Evolutionary conservation across 768 basidiomycete species (phyloP).

Genomic region (Coprinellus aureogranulatus): DNA sequence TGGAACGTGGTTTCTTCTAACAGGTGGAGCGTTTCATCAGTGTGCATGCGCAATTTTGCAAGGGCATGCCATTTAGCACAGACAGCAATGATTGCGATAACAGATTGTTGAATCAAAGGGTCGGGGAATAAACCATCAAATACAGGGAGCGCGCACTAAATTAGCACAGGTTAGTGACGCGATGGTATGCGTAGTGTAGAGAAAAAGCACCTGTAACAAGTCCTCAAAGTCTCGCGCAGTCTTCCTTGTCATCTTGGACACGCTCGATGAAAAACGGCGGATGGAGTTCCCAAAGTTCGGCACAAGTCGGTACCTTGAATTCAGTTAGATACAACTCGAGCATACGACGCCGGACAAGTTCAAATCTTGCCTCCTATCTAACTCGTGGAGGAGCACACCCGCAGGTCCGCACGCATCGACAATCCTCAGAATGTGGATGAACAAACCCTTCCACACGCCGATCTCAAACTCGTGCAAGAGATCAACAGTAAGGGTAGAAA

Average conservation of each 20-base stretch:
- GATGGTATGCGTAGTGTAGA: conserved; percentile 3
- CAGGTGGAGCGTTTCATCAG: conserved; percentile 29
- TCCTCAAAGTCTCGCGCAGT: conserved; percentile 36
- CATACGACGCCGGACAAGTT: background rate
- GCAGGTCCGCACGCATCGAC: conserved; percentile 13
- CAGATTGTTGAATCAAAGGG: conserved; percentile 16
- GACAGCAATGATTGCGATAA: conserved; percentile 22
- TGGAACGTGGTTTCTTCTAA: conserved; percentile 20
- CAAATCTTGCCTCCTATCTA: conserved; percentile 27
- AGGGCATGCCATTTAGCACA: conserved; percentile 29
- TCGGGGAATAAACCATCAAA: conserved; percentile 33
- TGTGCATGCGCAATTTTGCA: conserved; percentile 30
- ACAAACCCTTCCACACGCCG: conserved; percentile 29
- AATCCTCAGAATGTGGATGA: conserved; percentile 29
- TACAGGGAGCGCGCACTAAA: conserved; percentile 27
- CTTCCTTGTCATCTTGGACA: conserved; percentile 27
- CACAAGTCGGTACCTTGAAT: conserved; percentile 9
- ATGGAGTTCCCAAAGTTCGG: conserved; percentile 28
- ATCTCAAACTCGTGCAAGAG: conserved; percentile 35
- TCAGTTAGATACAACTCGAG: background rate
- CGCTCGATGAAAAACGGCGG: conserved; percentile 25
- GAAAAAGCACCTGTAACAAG: conserved; percentile 29
- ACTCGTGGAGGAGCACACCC: conserved; percentile 11
- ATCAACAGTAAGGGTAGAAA: conserved; percentile 22
- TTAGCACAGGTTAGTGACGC: background rate